phyloP scores from a whole-genome alignment of 148 eudicot species.

The Bassia scoparia region DNA sequence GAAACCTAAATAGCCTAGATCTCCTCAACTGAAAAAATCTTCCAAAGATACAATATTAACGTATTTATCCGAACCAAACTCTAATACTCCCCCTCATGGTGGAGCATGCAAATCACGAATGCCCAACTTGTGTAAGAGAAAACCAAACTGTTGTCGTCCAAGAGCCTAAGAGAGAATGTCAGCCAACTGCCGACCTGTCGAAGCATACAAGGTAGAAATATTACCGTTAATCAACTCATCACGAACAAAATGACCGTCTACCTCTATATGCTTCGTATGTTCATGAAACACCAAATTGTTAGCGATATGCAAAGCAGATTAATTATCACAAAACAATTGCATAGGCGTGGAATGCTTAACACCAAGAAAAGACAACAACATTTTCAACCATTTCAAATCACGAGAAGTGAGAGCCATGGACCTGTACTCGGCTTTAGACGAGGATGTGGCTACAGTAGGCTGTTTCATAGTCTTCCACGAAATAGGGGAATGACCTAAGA shows the following conservation, averaged over 20 bases:
- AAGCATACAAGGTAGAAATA: too few relatives aligned
- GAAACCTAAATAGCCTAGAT: too few relatives aligned
- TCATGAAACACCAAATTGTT: neutral
- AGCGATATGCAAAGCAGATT: neutral
- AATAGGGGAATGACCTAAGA: neutral
- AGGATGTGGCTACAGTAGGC: too few relatives aligned
- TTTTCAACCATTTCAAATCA: neutral
- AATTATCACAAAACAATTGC: neutral
- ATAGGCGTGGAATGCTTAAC: neutral
- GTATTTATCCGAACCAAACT: too few relatives aligned
- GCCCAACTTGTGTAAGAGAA: neutral
- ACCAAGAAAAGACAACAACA: neutral
- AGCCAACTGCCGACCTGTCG: neutral
- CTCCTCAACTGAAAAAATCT: too few relatives aligned
- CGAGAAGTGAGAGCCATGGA: too few relatives aligned
- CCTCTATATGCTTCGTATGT: neutral
- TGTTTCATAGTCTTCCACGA: conserved; percentile 12
- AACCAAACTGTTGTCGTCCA: neutral
- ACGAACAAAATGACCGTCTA: neutral
- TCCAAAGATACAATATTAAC: too few relatives aligned
- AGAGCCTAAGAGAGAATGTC: neutral
- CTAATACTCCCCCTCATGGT: too few relatives aligned
- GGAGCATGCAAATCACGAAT: too few relatives aligned
- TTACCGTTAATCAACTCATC: neutral
- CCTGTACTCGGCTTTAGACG: too few relatives aligned